These are phyloP conservation scores for Fibroporia radiculosa DNA, from an alignment of 768 basidiomycete species.

Conservation along the genomic window DNA sequence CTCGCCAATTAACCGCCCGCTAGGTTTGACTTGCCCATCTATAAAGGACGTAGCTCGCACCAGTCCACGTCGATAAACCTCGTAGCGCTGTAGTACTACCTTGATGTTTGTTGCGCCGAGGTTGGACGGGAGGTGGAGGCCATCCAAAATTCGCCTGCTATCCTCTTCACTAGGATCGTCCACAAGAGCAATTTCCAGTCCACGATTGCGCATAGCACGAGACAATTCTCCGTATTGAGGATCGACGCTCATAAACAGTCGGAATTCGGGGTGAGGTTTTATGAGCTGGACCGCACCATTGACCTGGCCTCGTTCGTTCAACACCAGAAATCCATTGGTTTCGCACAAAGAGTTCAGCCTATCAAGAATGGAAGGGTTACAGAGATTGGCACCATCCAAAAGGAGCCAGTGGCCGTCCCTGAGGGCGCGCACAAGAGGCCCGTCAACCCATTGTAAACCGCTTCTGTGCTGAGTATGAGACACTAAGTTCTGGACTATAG, in stretches of 20 bases:
- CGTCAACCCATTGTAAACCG: constrained; percentile 92
- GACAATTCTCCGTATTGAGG: constrained; percentile 90
- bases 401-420: constrained; percentile 85
- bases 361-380: constrained; percentile 92
- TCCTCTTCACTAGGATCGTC: constrained; percentile 35
- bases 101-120: background rate
- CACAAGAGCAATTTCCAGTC: constrained; percentile 70
- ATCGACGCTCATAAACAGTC: constrained; percentile 91
- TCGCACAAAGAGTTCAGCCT: constrained; percentile 96
- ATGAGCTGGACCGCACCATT: constrained; percentile 68
- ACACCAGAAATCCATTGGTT: constrained; percentile 66
- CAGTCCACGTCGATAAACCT: constrained; percentile 10
- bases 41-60: background rate
- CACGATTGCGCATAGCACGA: constrained; percentile 96
- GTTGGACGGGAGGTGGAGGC: constrained; percentile 38
- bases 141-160: constrained; percentile 33
- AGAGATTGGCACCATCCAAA: constrained; percentile 89
- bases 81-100: background rate
- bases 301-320: constrained; percentile 86
- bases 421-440: constrained; percentile 81
- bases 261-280: constrained; percentile 80
- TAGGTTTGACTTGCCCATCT: background rate
- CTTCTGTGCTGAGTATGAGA: no score
- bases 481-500: constrained; percentile 21
- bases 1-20: constrained; percentile 3